Evolutionary conservation across 202 grass and related monocot genomes (phyloP), one percentile per base, ranked within the genome.

Genomic region (Saccharum hybrid): DNA sequence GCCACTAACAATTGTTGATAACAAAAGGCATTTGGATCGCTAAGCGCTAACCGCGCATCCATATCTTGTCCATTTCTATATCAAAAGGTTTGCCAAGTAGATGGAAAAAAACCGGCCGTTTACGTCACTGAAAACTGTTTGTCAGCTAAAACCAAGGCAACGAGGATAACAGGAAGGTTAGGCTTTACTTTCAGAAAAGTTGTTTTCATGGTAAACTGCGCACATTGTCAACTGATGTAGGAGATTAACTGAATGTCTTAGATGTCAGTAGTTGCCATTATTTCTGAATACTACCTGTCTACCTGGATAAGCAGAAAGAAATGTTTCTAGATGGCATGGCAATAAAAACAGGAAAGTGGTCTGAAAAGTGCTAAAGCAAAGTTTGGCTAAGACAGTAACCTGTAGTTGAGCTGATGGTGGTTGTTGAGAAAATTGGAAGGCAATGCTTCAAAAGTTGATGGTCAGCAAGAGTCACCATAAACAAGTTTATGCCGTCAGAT

Each of bases 1-100:
- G 62, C 40, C 80, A 90, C 84, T 89, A 66, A 45, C 38, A 73
- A n/a, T 76, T 90, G 70, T 76, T 81, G 70, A 83, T 87, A 63
- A 75, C 61, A 90, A 81, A 89, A 83, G 75, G 70, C 28, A 64
- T 46, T 64, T 79, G 68, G 52, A 69, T 21, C 34, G 26, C 39
- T 82, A 78, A 69, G 37, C 22, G 12, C 39, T 82, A 74, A 69
- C 43, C 22, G 16, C 21, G 21, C 60, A 73, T 78, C 30, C 74
- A 74, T 87, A 71, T 80, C 63, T 81, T 73, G 40, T 63, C 12
- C 64, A 65, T 71, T 86, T 84, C 52, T 77, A 81, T 87, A 84
- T 45, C 8, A 38, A 76, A 90, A 90, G 81, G 19, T 54, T 71
- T 28, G 2, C 56, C 68, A 87, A 71, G 41, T 60, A 83, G 84